Evolutionary conservation across 257 asterid species (phyloP).

Genomic region (Solanum piurae): DNA sequence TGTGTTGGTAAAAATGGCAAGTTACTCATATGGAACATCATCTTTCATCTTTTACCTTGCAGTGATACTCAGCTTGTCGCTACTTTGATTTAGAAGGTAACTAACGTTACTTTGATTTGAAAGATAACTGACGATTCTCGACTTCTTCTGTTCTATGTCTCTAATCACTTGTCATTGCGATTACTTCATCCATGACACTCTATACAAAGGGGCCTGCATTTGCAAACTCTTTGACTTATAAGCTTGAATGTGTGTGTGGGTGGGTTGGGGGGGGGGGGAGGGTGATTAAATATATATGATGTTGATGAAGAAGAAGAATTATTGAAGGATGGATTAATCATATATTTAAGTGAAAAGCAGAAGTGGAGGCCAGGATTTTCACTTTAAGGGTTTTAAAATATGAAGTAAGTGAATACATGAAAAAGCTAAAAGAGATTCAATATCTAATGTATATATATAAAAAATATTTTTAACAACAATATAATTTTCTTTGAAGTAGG

Average conservation of each 20-base stretch:
- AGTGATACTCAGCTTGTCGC: background rate
- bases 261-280: too few relatives aligned
- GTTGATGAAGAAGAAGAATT: background rate
- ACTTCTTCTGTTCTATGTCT: background rate
- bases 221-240: background rate
- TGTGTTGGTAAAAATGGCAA: background rate
- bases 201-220: background rate
- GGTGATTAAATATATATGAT: too few relatives aligned
- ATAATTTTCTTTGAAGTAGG: background rate
- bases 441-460: too few relatives aligned
- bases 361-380: too few relatives aligned
- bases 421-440: too few relatives aligned
- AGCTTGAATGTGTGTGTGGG: too few relatives aligned
- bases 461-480: too few relatives aligned
- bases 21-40: background rate
- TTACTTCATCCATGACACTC: background rate
- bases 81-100: background rate
- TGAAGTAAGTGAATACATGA: too few relatives aligned
- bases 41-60: background rate
- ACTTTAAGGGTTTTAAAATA: too few relatives aligned
- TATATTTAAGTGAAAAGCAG: background rate
- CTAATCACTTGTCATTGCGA: background rate
- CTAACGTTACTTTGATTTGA: background rate
- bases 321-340: background rate
- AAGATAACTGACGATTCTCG: background rate